phyloP scores from a whole-genome alignment of 768 basidiomycete species.

The Lactarius vividus region DNA sequence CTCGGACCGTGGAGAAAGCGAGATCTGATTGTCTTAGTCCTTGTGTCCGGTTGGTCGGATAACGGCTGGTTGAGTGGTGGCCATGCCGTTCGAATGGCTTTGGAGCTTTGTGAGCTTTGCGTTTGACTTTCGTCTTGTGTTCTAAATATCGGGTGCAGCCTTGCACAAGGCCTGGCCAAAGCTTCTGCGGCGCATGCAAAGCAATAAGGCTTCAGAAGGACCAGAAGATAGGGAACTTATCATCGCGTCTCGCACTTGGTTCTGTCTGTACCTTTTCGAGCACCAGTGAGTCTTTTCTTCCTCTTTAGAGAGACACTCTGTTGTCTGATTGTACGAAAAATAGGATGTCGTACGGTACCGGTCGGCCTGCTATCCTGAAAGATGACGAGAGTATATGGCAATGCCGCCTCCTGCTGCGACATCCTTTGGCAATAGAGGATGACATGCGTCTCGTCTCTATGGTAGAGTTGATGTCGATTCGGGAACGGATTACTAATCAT shows the following conservation, averaged over 20 bases:
- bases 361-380: slow-evolving; percentile 87
- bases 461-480: slow-evolving; percentile 87
- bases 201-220: slow-evolving; percentile 52
- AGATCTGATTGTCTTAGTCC: slow-evolving; percentile 47
- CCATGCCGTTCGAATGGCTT: slow-evolving; percentile 96
- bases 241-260: slow-evolving; percentile 84
- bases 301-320: neutral
- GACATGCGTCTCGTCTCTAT: slow-evolving; percentile 95
- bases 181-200: slow-evolving; percentile 74
- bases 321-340: slow-evolving; percentile 1
- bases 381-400: slow-evolving; percentile 89
- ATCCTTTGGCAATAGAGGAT: slow-evolving; percentile 87
- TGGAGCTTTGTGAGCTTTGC: slow-evolving; percentile 75
- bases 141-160: slow-evolving; percentile 41
- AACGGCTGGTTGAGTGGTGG: slow-evolving; percentile 95
- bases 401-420: slow-evolving; percentile 75
- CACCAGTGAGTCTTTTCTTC: slow-evolving; percentile 68
- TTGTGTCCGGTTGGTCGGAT: slow-evolving; percentile 93
- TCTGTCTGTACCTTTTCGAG: slow-evolving; percentile 90
- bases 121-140: neutral
- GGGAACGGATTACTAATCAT: slow-evolving; percentile 82
- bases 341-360: slow-evolving; percentile 92
- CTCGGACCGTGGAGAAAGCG: neutral
- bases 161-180: slow-evolving; percentile 92
- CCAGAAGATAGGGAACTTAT: slow-evolving; percentile 76